These are phyloP conservation scores for Borovskyia barvae DNA, from an alignment of 208 protist genomes.

Conservation along the genomic window DNA sequence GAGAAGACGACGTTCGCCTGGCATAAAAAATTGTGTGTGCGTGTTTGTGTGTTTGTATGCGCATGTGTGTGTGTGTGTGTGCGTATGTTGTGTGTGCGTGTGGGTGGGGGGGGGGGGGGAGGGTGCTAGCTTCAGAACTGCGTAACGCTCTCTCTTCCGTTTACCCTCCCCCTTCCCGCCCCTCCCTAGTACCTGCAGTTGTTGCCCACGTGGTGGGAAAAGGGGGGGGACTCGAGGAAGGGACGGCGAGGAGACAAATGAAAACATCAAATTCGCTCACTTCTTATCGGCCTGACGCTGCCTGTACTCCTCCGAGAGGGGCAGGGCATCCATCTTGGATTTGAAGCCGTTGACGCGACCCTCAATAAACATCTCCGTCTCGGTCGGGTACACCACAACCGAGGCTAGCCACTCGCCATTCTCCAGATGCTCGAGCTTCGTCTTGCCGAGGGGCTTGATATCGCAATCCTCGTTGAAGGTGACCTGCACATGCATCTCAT, in stretches of 20 bases:
- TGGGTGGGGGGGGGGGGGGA: no score
- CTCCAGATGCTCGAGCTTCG: slow-evolving; percentile 53
- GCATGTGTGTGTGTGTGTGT: slow-evolving; percentile 2
- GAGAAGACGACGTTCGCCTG: no score
- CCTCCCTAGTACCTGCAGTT: no score
- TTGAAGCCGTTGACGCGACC: slow-evolving; percentile 77
- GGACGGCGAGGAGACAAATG: neutral
- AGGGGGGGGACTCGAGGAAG: no score
- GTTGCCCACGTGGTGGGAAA: no score
- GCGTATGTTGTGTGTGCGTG: no score
- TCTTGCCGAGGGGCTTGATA: slow-evolving; percentile 75
- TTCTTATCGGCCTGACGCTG: slow-evolving; percentile 33
- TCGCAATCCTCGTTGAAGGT: slow-evolving; percentile 75
- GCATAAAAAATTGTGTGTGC: no score
- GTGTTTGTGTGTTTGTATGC: neutral
- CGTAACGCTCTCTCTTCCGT: no score
- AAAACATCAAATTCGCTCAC: neutral
- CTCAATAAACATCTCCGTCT: slow-evolving; percentile 86
- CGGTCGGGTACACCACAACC: slow-evolving; percentile 63
- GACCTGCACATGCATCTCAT: slow-evolving; percentile 79
- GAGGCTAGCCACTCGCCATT: slow-evolving; percentile 55
- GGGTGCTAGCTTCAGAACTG: no score
- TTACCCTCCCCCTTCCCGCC: no score
- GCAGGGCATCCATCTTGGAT: slow-evolving; percentile 76
- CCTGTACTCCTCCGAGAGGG: slow-evolving; percentile 59